Evolutionary conservation across 257 asterid species (phyloP).

Genomic region (Ligustrum vulgare): DNA sequence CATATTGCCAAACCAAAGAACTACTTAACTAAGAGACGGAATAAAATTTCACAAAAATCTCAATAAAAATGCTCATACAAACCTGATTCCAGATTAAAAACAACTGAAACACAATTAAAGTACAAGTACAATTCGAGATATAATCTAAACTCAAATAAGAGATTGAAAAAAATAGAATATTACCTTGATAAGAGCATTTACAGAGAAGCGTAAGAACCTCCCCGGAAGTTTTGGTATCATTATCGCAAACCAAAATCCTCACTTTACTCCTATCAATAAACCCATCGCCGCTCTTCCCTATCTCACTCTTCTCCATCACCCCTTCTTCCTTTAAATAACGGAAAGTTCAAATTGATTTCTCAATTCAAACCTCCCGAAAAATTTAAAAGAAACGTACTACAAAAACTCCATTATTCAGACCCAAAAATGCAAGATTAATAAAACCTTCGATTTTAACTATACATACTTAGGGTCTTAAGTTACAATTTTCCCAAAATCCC

Average conservation of each 20-base stretch:
- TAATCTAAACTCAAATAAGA: conserved; percentile 12
- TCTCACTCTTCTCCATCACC: conserved; percentile 55
- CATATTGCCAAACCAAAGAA: not conserved
- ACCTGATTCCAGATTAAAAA: not conserved
- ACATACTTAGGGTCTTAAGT: not conserved
- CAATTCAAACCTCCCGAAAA: conserved; percentile 24
- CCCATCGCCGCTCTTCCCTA: conserved; percentile 69
- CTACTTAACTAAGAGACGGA: not conserved
- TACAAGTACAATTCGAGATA: not conserved
- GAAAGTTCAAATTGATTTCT: not conserved
- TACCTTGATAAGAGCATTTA: conserved; percentile 92
- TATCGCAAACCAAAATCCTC: conserved; percentile 86
- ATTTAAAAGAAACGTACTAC: not conserved
- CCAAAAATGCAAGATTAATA: conserved; percentile 6
- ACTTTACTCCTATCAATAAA: conserved; percentile 90
- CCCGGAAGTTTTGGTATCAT: conserved; percentile 69
- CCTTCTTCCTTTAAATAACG: conserved; percentile 8
- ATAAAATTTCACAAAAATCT: not conserved
- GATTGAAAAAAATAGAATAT: not conserved
- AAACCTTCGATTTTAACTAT: not conserved
- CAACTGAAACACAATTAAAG: not conserved
- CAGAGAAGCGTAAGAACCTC: conserved; percentile 74
- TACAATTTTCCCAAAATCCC: not conserved
- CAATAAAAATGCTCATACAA: not conserved
- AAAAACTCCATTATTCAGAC: not conserved